These are phyloP conservation scores for Escovopsis sp. DNA, from an alignment of 2,329 filamentous ascomycete species.

Conservation along the genomic window DNA sequence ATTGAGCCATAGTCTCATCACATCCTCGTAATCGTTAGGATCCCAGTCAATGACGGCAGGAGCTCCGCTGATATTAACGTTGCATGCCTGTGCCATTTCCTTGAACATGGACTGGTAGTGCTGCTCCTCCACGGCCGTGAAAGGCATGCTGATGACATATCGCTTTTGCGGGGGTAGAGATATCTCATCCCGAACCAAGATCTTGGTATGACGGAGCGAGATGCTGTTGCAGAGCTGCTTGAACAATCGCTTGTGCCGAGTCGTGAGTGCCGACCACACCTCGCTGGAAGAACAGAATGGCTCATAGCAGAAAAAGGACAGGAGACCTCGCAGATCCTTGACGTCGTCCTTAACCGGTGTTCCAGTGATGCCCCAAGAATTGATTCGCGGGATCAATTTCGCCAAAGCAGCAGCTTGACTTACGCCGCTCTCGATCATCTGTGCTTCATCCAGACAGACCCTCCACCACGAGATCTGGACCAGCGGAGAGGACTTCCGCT, in stretches of 20 bases:
- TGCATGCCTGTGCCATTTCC: conserved; percentile 57
- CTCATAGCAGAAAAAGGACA: conserved; percentile 67
- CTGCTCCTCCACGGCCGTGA: conserved; percentile 81
- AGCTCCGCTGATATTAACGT: conserved; percentile 47
- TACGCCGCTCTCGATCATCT: conserved; percentile 86
- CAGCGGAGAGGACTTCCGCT: conserved; percentile 57
- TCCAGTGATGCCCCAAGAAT: conserved; percentile 81
- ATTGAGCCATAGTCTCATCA: conserved; percentile 68
- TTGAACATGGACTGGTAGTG: conserved; percentile 67
- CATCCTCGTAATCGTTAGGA: conserved; percentile 46
- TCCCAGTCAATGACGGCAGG: conserved; percentile 51
- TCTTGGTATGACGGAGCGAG: conserved; percentile 75
- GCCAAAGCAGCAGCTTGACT: conserved; percentile 72
- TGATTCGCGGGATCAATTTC: conserved; percentile 62
- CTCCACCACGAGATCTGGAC: conserved; percentile 81
- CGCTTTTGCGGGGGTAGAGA: conserved; percentile 69
- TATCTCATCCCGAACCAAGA: conserved; percentile 63
- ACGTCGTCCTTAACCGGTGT: conserved; percentile 76
- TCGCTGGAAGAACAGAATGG: conserved; percentile 53
- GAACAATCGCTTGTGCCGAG: conserved; percentile 48
- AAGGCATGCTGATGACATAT: conserved; percentile 76
- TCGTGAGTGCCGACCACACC: conserved; percentile 55
- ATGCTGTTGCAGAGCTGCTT: conserved; percentile 54
- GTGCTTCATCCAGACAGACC: conserved; percentile 62
- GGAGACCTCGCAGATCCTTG: conserved; percentile 60